Evolutionary conservation across 2,329 filamentous ascomycete genomes (phyloP), one percentile per base, ranked within the genome.

Genomic region (Diplodia seriata): DNA sequence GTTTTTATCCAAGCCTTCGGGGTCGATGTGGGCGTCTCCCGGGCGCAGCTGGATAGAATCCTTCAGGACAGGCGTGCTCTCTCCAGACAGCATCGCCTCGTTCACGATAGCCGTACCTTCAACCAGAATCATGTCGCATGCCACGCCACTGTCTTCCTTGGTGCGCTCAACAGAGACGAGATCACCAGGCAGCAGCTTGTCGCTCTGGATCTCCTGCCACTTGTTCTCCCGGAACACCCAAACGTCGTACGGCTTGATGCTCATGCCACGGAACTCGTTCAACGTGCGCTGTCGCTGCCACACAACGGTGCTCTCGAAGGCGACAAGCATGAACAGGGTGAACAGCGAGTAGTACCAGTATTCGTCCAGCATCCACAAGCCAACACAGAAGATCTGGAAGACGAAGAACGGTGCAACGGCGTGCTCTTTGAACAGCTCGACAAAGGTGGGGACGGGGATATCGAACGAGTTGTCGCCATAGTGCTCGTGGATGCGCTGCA

Each of bases 281-380:
- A 99, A 82, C 1, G 96, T 99, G 73, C 94, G 88, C 86, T 99
- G 95, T 70, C 95, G 90, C 83, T 99, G 95, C 96, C 95, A 99
- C 18, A 99, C 96, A 47, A 99, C 96, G 2, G 95, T 99, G 79
- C 94, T 97, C 83, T 99, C 95, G 74, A 99, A 99, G 69, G 89
- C 90, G 72, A 99, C 93, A 67, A 99, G 88, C 96, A 99, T 99
- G 83, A 98, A 94, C 26, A 99, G 89, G 0, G 96, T 99, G 81
- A 99, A 99, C 23, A 99, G 87, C 70, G 95, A 98, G 83, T 99
- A 99, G 84, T 99, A 99, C 95, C 96, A 99, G 82, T 98, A 99
- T 81, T 99, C 96, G 77, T 99, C 95, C 77, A 99, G 84, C 89
- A 98, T 92, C 95, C 95, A 99, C 70, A 99, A 84, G 18, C 95